Percentiles rank a stretch among this genome's conserved stretches.
Evolutionary conservation across 2,329 filamentous ascomycete species (phyloP).

Genomic region (Verticillium nonalfalfae): DNA sequence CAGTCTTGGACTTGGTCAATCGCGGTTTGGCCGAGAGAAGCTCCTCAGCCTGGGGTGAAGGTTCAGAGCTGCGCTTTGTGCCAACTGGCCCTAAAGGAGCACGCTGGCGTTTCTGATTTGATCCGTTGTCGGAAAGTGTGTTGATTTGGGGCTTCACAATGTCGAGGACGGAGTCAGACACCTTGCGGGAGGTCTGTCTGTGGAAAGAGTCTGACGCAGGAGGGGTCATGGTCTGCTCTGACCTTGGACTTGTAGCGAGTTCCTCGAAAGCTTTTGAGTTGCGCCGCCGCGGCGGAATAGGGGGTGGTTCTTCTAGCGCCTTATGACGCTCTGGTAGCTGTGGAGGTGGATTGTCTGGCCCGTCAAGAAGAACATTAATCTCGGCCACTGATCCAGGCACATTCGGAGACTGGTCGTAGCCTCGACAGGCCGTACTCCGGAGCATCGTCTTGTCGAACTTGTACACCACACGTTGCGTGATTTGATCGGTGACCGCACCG

Average conservation of each 20-base stretch:
- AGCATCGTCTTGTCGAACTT: slow-evolving; percentile 48
- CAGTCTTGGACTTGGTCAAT: slow-evolving; percentile 21
- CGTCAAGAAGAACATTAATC: slow-evolving; percentile 14
- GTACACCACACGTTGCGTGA: slow-evolving; percentile 53
- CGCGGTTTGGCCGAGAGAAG: slow-evolving; percentile 17
- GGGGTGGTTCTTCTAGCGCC: slow-evolving; percentile 2
- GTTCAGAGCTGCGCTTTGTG: slow-evolving; percentile 10
- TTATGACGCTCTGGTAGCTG: neutral
- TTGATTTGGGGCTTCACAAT: neutral
- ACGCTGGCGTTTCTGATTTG: slow-evolving; percentile 41
- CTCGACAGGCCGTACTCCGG: slow-evolving; percentile 30
- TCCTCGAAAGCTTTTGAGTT: neutral
- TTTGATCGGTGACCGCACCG: slow-evolving; percentile 15
- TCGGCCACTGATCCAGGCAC: slow-evolving; percentile 19
- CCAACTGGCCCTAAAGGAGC: slow-evolving; percentile 23
- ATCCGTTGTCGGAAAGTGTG: slow-evolving; percentile 22
- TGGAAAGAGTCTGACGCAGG: neutral
- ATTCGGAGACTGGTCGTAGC: slow-evolving; percentile 21
- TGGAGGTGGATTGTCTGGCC: neutral
- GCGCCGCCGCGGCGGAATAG: slow-evolving; percentile 9
- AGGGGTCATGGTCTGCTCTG: neutral
- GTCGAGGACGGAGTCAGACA: neutral
- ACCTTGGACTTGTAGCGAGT: neutral
- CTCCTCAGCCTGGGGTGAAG: slow-evolving; percentile 11
- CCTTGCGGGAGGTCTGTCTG: neutral